These are phyloP conservation scores for Pilaira anomala DNA, from an alignment of 192 early-diverging fungal genomes.

Conservation along the genomic window DNA sequence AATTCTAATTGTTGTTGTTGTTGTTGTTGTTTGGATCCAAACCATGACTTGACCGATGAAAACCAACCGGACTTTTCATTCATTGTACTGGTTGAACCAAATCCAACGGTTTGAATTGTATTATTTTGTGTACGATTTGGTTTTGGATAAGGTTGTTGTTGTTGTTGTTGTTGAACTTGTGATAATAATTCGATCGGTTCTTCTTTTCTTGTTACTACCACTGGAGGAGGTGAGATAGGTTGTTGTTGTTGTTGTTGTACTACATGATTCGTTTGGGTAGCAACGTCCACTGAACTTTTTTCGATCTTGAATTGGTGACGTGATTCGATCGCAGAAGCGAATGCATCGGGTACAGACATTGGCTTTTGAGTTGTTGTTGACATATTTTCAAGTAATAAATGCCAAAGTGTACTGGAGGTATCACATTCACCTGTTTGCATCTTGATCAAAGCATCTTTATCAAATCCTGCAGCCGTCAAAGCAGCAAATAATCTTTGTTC, in stretches of 20 bases:
- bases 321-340: not conserved
- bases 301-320: not conserved
- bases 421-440: slow-evolving; percentile 59
- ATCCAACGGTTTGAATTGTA: slow-evolving; percentile 9
- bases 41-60: slow-evolving; percentile 35
- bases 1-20: slow-evolving; percentile 7
- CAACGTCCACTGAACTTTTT: not conserved
- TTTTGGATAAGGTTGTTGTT: slow-evolving; percentile 17
- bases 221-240: too few species aligned
- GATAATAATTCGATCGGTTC: slow-evolving; percentile 7
- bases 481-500: slow-evolving; percentile 47
- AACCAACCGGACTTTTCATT: slow-evolving; percentile 26
- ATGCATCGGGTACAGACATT: slow-evolving; percentile 6
- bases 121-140: slow-evolving; percentile 4
- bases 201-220: not conserved
- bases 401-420: slow-evolving; percentile 65
- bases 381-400: slow-evolving; percentile 52
- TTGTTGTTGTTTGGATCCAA: slow-evolving; percentile 15
- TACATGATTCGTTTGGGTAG: not conserved
- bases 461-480: slow-evolving; percentile 55
- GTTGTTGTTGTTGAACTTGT: too few species aligned
- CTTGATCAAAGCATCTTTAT: slow-evolving; percentile 51
- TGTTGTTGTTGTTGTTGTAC: too few species aligned
- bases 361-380: not conserved
- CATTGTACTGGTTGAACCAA: slow-evolving; percentile 7